Base-by-base conservation (phyloP, 1,139 yeast species). In the Debaryomyces nepalensis region DNA sequence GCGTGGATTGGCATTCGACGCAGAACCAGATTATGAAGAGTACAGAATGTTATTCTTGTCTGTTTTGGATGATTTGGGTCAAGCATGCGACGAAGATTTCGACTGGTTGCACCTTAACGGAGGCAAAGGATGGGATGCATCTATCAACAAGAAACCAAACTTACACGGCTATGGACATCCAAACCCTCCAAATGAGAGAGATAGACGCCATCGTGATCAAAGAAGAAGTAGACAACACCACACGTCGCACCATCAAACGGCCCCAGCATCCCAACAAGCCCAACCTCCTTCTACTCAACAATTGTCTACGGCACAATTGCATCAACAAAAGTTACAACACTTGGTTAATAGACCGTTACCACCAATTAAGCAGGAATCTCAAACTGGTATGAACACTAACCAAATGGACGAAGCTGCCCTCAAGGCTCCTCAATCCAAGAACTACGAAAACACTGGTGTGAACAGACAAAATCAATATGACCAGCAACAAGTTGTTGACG, bases 21-120 rank as follows among this genome's bases (percentile, higher is more conserved):
- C 90, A 52, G 89, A 88, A 48, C 98, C 98, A n/a, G 93, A 88
- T 58, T 91, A 91, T 64, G 90, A 86, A 61, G 88, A 87, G 59
- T 79, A 88, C 57, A 77, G 95, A 47, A 79, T 79, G 64, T 72
- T 91, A 48, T 82, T 91, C 70, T 77, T 87, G 46, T 82, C 86
- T 37, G 87, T 87, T 3, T 73, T 91, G 54, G 80, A 78, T 51
- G 82, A 82, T 46, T 73, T 82, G 53, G 90, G 90, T 26, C 87
- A 84, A 58, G 66, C 70, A 40, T 87, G 87, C 55, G 97, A 90
- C 61, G 95, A 88, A 37, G 87, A 83, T 56, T 91, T 87, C 64
- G 98, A 91, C 67, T 91, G 98, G 98, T 82, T 87, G 85, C 87
- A 83, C 58, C 79, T 91, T 57, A 91, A 91, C 62, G 84, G 87